phyloP scores from a whole-genome alignment of 2,329 filamentous ascomycete species.

The Cercospora sp. region DNA sequence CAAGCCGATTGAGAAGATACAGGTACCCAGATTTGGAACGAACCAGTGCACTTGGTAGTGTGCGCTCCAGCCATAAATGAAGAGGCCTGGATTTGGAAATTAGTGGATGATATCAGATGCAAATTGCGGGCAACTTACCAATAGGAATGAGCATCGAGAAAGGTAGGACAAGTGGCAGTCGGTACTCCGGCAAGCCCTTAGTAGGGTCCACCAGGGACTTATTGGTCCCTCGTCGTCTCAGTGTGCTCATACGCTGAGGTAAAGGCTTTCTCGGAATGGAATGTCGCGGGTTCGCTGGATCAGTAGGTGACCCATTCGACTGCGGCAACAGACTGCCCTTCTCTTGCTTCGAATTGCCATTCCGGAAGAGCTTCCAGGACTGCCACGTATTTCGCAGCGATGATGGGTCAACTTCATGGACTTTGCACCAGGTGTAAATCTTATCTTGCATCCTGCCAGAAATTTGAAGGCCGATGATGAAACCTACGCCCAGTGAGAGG shows the following conservation, averaged over 20 bases:
- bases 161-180: slow-evolving; percentile 54
- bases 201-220: slow-evolving; percentile 25
- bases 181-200: slow-evolving; percentile 43
- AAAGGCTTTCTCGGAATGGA: slow-evolving; percentile 21
- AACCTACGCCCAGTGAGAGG: slow-evolving; percentile 46
- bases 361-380: slow-evolving; percentile 18
- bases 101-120: not conserved
- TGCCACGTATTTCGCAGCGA: slow-evolving; percentile 20
- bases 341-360: slow-evolving; percentile 8
- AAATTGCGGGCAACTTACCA: slow-evolving; percentile 1
- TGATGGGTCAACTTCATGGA: slow-evolving; percentile 25
- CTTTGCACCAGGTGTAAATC: slow-evolving; percentile 28
- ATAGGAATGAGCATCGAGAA: slow-evolving; percentile 34
- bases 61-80: slow-evolving; percentile 32
- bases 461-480: slow-evolving; percentile 48
- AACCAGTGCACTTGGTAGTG: slow-evolving; percentile 30
- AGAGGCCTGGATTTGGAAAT: slow-evolving; percentile 18
- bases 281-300: not conserved
- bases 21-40: slow-evolving; percentile 30
- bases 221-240: slow-evolving; percentile 12
- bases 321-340: slow-evolving; percentile 17
- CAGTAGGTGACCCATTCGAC: not conserved
- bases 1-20: slow-evolving; percentile 27
- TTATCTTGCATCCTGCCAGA: slow-evolving; percentile 27
- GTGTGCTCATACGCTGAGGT: slow-evolving; percentile 4